Base-by-base conservation (phyloP, 768 basidiomycete genomes). In the Xanthoconium purpureum region DNA sequence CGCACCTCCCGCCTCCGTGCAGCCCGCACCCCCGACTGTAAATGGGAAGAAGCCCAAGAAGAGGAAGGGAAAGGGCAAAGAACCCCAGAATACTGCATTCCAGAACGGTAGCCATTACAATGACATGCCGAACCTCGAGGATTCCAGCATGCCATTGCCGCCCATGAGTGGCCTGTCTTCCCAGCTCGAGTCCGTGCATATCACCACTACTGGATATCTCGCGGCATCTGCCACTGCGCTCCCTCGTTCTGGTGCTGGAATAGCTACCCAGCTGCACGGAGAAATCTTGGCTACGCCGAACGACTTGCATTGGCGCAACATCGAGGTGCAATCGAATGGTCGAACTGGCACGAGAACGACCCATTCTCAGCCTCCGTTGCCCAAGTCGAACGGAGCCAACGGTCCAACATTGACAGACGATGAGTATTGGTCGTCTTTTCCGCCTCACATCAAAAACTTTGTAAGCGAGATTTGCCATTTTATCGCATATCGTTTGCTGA, bases 381-480 rank as follows among this genome's bases (percentile, higher is more conserved):
- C 62, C 29, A 73, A 59, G 57, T 47, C 52, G 11, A 65, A 71
- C 35, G 71, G 65, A 46, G 24, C 54, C 20, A 63, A 58, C 42
- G 63, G 62, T 10, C 47, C 59, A 17, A 45, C 53, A 50, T 45
- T 71, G 15, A 73, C 77, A 47, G 84, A 84, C 59, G 84, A 86
- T 60, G 84, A 83, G 46, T 87, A 88, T 66, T 87, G 86, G 87
- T 79, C 82, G 46, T 79, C 81, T 38, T 77, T 89, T 44, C 87
- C 88, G 37, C 78, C 81, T 24, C 83, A 88, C 63, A 79, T 88
- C 57, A 80, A 84, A 65, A 84, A 80, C 59, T 88, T 88, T 69
- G 85, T 89, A 67, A 76, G 83, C 59, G 64, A 54, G 62, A n/a
- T 70, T 69, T 62, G 63, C 62, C 60, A 58, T 63, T 64, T 36